Evolutionary conservation across 257 asterid genomes (phyloP).

Genomic region (Anisodus tanguticus): DNA sequence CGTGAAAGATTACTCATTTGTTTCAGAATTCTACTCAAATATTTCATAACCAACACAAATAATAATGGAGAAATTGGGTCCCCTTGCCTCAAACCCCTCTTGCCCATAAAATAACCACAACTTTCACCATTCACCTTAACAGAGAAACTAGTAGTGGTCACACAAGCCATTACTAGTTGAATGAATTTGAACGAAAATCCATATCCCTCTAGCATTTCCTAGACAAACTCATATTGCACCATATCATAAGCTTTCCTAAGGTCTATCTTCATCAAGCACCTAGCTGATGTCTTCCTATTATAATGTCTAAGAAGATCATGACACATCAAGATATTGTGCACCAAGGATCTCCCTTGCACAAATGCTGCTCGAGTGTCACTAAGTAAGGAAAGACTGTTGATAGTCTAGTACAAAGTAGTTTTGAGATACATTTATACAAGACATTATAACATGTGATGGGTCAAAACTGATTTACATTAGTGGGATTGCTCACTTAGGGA

Average conservation of each 20-base stretch:
- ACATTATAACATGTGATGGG: too few relatives aligned
- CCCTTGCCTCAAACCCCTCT: neutral
- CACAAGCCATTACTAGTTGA: neutral
- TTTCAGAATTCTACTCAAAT: neutral
- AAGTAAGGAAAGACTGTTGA: too few relatives aligned
- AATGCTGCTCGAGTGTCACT: neutral
- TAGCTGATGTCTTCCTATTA: neutral
- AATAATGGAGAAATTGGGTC: neutral
- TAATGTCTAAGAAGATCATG: neutral
- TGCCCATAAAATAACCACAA: neutral
- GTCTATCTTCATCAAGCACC: neutral
- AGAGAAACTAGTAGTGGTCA: neutral
- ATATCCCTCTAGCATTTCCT: neutral
- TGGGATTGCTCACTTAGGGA: too few relatives aligned
- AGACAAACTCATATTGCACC: neutral
- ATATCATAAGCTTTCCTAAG: neutral
- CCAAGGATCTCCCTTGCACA: neutral
- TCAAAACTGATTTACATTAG: too few relatives aligned
- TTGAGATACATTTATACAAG: too few relatives aligned
- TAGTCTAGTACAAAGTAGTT: too few relatives aligned
- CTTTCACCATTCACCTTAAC: neutral
- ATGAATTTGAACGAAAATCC: neutral
- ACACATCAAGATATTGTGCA: neutral
- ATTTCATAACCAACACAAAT: neutral
- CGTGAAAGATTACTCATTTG: too few relatives aligned